Base-by-base conservation (phyloP, 2,329 filamentous ascomycete genomes). In the Gyromitra esculenta region DNA sequence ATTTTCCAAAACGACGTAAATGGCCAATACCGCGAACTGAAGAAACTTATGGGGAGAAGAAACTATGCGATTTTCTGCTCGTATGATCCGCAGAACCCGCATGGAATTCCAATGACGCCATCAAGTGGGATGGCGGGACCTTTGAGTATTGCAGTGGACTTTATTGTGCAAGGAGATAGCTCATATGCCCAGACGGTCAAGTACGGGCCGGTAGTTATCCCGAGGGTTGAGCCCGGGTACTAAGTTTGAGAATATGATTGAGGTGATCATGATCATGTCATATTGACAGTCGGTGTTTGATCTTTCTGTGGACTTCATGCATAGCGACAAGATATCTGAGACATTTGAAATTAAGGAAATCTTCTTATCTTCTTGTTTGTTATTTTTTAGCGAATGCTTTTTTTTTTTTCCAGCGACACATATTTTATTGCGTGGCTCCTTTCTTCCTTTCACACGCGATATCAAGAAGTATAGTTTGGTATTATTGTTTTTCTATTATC, bases 41-140 rank as follows among this genome's bases (percentile, higher is more conserved):
- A 94, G 85, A 92, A 95, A 82, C 88, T 99, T 66, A 99, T 99
- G 94, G 93, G 91, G 0, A 87, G 95, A 54, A 87, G 96, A 75
- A 98, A 97, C 82, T 99, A 98, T 82, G 90, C 95, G 11, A 93
- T 95, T 0, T 91, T 96, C 79, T 91, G 98, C n/a, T 93, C 93
- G 0, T 98, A 95, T 83, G 96, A 99, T 82, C 69, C 82, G 82
- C 81, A 84, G 60, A 82, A 84, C 48, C 83, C 84, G 48, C 83
- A 86, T 69, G 85, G 88, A 1, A 81, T 90, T 73, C 43, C 66
- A 9, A 86, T 85, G 72, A 92, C 90, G 2, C 52, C 57, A 1
- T 60, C 64, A 31, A 60, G 37, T n/a, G n/a, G 50, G 15, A 64
- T 39, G 11, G 71, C 75, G 1, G 71, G 76, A 8, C 79, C 77